Evolutionary conservation across 257 asterid species (phyloP), one percentile per base, ranked within the genome.

Genomic region (Primulina huaijiensis): DNA sequence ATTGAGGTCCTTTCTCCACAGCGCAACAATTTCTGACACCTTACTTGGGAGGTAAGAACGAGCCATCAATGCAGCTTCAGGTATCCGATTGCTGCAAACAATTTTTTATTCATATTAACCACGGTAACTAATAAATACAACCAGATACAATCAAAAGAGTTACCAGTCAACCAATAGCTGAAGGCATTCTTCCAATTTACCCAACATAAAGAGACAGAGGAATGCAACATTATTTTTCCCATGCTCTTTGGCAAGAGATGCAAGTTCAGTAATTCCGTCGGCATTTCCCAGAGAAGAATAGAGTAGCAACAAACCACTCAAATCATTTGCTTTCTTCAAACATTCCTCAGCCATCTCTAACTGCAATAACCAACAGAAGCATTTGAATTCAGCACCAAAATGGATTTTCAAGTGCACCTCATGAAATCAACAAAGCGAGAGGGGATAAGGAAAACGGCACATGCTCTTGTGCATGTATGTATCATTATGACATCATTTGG

Each of bases 31-130:
- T 81, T 94, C 96, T 50, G 99, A 87, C 71, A 94, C 99, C 83
- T 90, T 94, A 85, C 95, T 91, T 27, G 99, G 99, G 72, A 94
- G 97, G 83, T 94, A 94, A 55, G 99, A 94, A 78, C 99, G 90
- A 46, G 99, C 98, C 98, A 94, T 94, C 76, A 94, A 74, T 71
- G 99, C 99, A 86, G 99, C 99, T 82, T 94, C 99, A 74, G 99
- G 99, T 84, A 91, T 87, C 87, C 99, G 99, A 60, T 91, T 89
- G 87, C 99, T 94, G 87, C 76, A 80, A 62, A 75, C 72, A 65
- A 68, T 70, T 53, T 62, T 46, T 30, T 12, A 68, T n/a, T 75
- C 65, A 74, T 75, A 52, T 78, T 34, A 57, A 60, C 53, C 63
- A 21, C 14, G 76, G 53, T 52, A 30, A 72, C 56, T 17, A 74